Evolutionary conservation across 2,329 filamentous ascomycete species (phyloP), one percentile per base, ranked within the genome.

Genomic region (Fusarium verticillioides): DNA sequence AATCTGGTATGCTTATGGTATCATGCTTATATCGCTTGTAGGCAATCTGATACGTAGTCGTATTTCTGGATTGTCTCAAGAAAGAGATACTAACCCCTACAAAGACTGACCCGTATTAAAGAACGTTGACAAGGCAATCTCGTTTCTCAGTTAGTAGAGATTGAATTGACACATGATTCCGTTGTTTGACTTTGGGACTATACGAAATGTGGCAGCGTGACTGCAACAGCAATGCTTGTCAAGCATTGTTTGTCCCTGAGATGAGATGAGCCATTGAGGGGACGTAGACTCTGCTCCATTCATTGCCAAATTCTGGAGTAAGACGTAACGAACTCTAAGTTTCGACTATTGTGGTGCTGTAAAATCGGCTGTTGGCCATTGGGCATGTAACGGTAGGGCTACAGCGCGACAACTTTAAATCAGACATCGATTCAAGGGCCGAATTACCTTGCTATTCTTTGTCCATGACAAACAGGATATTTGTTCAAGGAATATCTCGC

Each of bases 201-300:
- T 6, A 15, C 9, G 8, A 42, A n/a, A 7, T 5, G 13, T n/a
- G 13, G 21, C 40, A n/a, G 40, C 21, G 15, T 0, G 12, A 32
- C 30, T 32, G 30, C 16, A 26, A 26, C 0, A 7, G 0, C 23
- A 28, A 7, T 9, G 8, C 11, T 19, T 28, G 0, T 21, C 8
- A 7, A 12, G 21, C 11, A 18, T 10, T 44, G 10, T 3, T 44
- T 26, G 42, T 26, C 43, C 10, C 10, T 0, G 10, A 44, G 16
- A 7, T 26, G 23, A 9, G 5, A 5, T 46, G 23, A 32, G 32
- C 32, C 12, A 32, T 11, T 46, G 11, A 15, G 3, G 21, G 12
- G 43, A 0, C 4, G 3, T 8, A 2, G 18, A 5, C 11, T 21
- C 18, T 21, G 12, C 26, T 5, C 2, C 8, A 5, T 13, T 46